Percentiles rank a stretch among this genome's conserved stretches.
Conservation (phyloP, 1,139 yeast genomes). For the Candida dubliniensis region DNA sequence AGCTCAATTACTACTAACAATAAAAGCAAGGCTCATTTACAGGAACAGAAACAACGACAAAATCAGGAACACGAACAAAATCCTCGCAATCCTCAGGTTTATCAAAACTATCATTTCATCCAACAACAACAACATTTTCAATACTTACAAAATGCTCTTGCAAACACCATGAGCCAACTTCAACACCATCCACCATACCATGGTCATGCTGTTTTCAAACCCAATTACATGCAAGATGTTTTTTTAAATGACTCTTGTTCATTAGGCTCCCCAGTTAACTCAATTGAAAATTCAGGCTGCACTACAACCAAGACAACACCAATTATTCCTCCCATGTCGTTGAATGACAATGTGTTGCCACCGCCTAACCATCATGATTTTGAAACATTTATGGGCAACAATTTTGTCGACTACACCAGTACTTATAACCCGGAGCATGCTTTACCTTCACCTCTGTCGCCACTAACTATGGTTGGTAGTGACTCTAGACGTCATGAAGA, state of each 20-base stretch:
- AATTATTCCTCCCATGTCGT: neutral
- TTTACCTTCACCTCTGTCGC: slow-evolving; percentile 4
- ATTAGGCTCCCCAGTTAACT: slow-evolving; percentile 2
- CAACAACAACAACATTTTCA: slow-evolving; percentile 7
- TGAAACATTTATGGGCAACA: neutral
- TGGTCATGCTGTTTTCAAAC: slow-evolving; percentile 3
- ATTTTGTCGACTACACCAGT: neutral
- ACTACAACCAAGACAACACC: slow-evolving; percentile 5
- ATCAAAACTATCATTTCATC: slow-evolving; percentile 3
- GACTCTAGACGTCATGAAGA: slow-evolving; percentile 1
- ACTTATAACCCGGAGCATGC: neutral
- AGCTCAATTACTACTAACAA: neutral
- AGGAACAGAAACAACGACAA: neutral
- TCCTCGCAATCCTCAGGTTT: neutral
- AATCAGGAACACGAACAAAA: neutral
- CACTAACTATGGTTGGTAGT: neutral
- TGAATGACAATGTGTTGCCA: neutral
- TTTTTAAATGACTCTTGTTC: slow-evolving; percentile 5
- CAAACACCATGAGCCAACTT: slow-evolving; percentile 1
- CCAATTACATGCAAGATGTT: slow-evolving; percentile 5
- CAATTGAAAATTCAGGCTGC: slow-evolving; percentile 3
- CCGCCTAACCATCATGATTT: neutral
- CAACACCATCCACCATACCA: neutral
- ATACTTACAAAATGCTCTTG: slow-evolving; percentile 7
- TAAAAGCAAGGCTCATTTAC: neutral